A percentile compares a stretch with the other conserved stretches of the same genome.
phyloP scores from a whole-genome alignment of 371 early-diverging fungal genomes.

The Blakeslea trispora region DNA sequence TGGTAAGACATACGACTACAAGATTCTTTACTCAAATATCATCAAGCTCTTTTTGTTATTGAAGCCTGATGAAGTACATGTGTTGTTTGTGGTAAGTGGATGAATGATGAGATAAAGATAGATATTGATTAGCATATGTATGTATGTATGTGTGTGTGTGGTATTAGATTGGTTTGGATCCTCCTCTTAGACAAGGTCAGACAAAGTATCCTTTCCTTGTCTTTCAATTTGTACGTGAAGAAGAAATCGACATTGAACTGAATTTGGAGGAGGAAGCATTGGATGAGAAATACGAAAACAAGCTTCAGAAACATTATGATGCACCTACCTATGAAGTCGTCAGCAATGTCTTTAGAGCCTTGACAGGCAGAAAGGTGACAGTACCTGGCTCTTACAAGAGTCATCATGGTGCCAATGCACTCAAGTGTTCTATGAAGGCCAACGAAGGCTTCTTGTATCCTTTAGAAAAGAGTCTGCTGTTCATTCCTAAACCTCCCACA shows the following conservation, averaged over 20 bases:
- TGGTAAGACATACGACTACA: conserved; percentile 98
- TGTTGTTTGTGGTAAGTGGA: conserved; percentile 75
- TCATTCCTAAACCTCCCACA: conserved; percentile 95
- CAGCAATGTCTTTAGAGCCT: conserved; percentile 85
- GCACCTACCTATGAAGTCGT: conserved; percentile 89
- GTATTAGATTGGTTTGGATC: conserved; percentile 84
- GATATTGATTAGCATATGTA: no score
- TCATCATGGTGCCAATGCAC: conserved; percentile 75
- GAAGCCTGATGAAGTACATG: conserved; percentile 93
- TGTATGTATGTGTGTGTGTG: no score
- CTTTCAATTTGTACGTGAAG: conserved; percentile 93
- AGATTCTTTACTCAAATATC: conserved; percentile 87
- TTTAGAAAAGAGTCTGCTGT: conserved; percentile 89
- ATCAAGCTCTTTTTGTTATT: conserved; percentile 85
- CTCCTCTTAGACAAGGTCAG: conserved; percentile 98
- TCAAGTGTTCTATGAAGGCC: conserved; percentile 98
- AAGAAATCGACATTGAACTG: conserved; percentile 84
- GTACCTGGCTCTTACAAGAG: conserved; percentile 73
- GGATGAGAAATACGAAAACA: conserved; percentile 73
- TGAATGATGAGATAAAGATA: no score
- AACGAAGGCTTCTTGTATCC: conserved; percentile 98
- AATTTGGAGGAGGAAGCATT: conserved; percentile 79
- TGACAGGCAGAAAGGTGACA: conserved; percentile 82
- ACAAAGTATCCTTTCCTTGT: conserved; percentile 97
- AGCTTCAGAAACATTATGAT: conserved; percentile 86